phyloP scores from a whole-genome alignment of 2,329 filamentous ascomycete genomes.

The Magnaporthiopsis rhizophila region DNA sequence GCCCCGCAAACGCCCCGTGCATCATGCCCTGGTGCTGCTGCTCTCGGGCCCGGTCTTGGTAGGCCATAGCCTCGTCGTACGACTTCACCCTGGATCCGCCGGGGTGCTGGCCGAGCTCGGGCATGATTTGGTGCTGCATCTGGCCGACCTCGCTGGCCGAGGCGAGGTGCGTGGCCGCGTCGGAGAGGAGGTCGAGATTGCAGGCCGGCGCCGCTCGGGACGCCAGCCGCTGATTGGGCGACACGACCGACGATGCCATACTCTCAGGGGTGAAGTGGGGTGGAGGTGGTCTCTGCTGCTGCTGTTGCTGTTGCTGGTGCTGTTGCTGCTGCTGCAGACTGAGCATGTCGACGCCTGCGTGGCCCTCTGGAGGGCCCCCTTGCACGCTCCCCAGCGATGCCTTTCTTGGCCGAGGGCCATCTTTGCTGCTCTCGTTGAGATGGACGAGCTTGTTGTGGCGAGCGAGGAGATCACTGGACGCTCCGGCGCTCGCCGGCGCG shows the following conservation, averaged over 20 bases:
- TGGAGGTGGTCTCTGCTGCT: conserved; percentile 18
- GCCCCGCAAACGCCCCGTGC: conserved; percentile 30
- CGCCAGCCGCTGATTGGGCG: conserved; percentile 34
- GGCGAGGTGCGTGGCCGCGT: conserved; percentile 45
- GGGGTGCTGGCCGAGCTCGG: conserved; percentile 33
- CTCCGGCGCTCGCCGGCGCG: neutral
- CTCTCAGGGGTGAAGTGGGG: conserved; percentile 32
- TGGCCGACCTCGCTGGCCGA: conserved; percentile 46
- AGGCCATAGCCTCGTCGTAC: conserved; percentile 40
- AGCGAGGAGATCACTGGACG: conserved; percentile 50
- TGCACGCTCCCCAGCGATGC: conserved; percentile 38
- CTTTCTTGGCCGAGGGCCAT: conserved; percentile 42
- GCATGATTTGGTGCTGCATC: conserved; percentile 43
- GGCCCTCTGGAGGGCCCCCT: conserved; percentile 35
- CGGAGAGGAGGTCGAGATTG: conserved; percentile 51
- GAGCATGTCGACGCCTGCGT: conserved; percentile 38
- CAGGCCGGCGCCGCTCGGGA: conserved; percentile 38
- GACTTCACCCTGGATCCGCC: conserved; percentile 36
- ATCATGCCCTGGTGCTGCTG: conserved; percentile 33
- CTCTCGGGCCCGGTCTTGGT: conserved; percentile 40
- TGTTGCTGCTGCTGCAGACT: conserved; percentile 28
- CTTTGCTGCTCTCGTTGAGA: conserved; percentile 51
- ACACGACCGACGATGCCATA: conserved; percentile 28
- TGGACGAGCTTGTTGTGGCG: conserved; percentile 59
- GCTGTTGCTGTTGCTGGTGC: conserved; percentile 19